Conservation (phyloP, 805 yeast genomes). For the Candida easanensis region DNA sequence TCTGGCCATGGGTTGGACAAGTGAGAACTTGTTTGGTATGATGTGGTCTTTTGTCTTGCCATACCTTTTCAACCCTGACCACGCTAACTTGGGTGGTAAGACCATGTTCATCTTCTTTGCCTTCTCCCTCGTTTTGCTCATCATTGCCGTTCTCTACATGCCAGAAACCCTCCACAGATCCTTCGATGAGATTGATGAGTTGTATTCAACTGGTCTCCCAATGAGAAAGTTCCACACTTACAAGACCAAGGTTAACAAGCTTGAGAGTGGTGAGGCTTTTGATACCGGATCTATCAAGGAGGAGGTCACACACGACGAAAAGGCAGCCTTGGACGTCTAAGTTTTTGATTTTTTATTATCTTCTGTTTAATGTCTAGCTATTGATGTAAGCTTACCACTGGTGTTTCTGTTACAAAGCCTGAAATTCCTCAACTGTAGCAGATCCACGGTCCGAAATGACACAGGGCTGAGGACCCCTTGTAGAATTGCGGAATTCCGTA, state of each 20-base stretch:
- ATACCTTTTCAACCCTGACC: slow-evolving; percentile 41
- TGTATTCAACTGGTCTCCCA: slow-evolving; percentile 37
- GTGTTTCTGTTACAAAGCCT: too few relatives aligned
- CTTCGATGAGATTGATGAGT: slow-evolving; percentile 51
- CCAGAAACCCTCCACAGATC: slow-evolving; percentile 55
- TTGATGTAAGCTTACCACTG: too few relatives aligned
- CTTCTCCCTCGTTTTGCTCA: slow-evolving; percentile 25
- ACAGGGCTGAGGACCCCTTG: too few relatives aligned
- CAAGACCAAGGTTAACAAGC: slow-evolving; percentile 8
- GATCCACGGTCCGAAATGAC: too few relatives aligned
- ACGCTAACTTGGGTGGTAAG: slow-evolving; percentile 41
- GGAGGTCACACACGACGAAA: slow-evolving; percentile 6
- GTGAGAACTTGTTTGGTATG: slow-evolving; percentile 26
- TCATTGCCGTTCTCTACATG: slow-evolving; percentile 43
- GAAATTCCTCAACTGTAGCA: too few relatives aligned
- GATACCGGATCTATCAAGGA: slow-evolving; percentile 2
- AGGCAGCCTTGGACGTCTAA: not conserved
- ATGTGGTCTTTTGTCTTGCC: slow-evolving; percentile 39
- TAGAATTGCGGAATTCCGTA: too few relatives aligned
- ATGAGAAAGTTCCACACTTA: slow-evolving; percentile 26
- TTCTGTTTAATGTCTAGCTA: too few relatives aligned
- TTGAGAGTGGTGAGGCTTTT: slow-evolving; percentile 7
- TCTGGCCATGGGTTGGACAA: slow-evolving; percentile 22
- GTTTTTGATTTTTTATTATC: too few relatives aligned
- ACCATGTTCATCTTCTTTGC: slow-evolving; percentile 44